Evolutionary conservation across 169 alveolate species (phyloP).

Genomic region (Cryptosporidium canis): DNA sequence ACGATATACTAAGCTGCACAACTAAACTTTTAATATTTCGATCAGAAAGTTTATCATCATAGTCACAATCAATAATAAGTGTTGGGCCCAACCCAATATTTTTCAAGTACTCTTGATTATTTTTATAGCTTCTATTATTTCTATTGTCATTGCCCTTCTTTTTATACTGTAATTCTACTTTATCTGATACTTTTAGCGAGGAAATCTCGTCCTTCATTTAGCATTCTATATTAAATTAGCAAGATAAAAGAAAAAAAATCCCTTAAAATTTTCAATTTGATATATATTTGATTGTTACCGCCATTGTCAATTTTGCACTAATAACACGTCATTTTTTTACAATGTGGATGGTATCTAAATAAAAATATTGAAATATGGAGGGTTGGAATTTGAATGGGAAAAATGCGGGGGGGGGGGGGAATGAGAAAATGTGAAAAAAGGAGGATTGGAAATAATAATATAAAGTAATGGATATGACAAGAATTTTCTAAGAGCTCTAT

Average conservation of each 20-base stretch:
- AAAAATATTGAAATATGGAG: neutral
- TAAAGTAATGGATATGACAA: too few species aligned
- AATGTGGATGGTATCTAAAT: slow-evolving; percentile 1
- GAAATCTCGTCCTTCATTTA: neutral
- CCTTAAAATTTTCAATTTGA: neutral
- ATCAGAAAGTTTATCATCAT: slow-evolving; percentile 53
- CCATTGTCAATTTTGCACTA: neutral
- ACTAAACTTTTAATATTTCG: slow-evolving; percentile 55
- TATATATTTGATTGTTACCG: neutral
- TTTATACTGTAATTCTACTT: neutral
- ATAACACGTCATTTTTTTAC: slow-evolving; percentile 8
- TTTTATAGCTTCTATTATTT: neutral
- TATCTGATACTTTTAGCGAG: neutral
- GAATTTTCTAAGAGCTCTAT: too few species aligned
- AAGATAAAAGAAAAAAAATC: neutral
- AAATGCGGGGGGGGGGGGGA: neutral
- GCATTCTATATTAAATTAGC: neutral
- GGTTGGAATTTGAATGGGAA: neutral
- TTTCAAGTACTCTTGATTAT: neutral
- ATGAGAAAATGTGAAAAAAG: neutral
- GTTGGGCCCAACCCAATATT: slow-evolving; percentile 38
- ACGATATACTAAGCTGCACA: slow-evolving; percentile 52
- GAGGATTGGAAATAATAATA: neutral
- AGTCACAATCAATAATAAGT: slow-evolving; percentile 34
- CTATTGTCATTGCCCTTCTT: neutral